Percentiles rank a stretch among this genome's conserved stretches.
Evolutionary conservation across 2,329 filamentous ascomycete genomes (phyloP).

Genomic region (Pseudogymnoascus sp.): DNA sequence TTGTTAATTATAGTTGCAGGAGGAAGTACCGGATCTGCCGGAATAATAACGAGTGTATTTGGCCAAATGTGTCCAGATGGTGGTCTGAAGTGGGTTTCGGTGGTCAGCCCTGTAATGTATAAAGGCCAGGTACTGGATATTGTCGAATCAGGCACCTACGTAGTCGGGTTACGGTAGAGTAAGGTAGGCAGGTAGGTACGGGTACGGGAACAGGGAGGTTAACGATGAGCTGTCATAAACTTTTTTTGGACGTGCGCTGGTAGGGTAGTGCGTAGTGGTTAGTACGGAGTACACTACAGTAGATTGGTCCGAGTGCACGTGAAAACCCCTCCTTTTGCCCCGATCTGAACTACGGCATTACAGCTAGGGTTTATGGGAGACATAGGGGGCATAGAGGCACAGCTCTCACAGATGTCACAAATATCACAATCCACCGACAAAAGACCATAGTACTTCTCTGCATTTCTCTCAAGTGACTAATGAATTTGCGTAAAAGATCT

Average conservation of each 20-base stretch:
- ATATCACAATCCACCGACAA: neutral
- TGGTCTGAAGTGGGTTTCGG: conserved; percentile 3
- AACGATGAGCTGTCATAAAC: conserved; percentile 9
- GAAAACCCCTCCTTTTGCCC: conserved; percentile 6
- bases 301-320: neutral
- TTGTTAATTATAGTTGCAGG: conserved; percentile 9
- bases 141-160: neutral
- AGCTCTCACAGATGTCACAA: neutral
- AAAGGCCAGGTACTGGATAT: conserved; percentile 8
- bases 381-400: neutral
- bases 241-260: neutral
- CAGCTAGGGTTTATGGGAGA: neutral
- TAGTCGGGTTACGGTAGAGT: neutral
- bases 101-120: neutral
- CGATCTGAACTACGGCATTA: neutral
- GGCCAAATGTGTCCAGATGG: neutral
- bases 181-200: conserved; percentile 5
- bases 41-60: conserved; percentile 6
- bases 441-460: conserved; percentile 8
- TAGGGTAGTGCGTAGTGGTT: neutral
- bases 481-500: conserved; percentile 8
- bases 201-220: conserved; percentile 3
- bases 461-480: conserved; percentile 9
- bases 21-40: conserved; percentile 7
- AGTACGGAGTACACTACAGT: neutral